Base-by-base conservation (phyloP, 768 basidiomycete genomes). In the Kwoniella bestiolae region DNA sequence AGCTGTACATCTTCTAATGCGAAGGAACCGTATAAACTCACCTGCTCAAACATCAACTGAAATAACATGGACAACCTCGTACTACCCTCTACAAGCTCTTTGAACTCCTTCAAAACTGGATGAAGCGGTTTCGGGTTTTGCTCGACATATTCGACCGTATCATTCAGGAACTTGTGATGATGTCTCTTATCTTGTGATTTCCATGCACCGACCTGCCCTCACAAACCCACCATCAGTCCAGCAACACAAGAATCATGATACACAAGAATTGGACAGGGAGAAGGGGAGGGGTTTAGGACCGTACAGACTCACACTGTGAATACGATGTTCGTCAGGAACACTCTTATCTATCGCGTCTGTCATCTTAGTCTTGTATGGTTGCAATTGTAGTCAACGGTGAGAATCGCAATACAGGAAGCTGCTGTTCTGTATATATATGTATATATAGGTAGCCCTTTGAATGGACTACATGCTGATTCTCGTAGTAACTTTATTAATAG, bases 31-130 rank as follows among this genome's bases (percentile, higher is more conserved):
- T n/a, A n/a, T n/a, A n/a, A n/a, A n/a, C 70, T 58, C 32, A 79
- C 76, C 66, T 82, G 61, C 35, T 77, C 72, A 63, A 82, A 80
- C 79, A 82, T 81, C 29, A 59, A 23, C 3, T 64, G 49, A 71
- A 82, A 81, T 8, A 81, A 69, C 81, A 82, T 81, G 38, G 52
- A 72, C 41, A 82, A 66, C 35, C 79, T 62, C 9, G 81, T 70
- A 65, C 80, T 77, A 14, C 68, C 60, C 52, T 82, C 75, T 11
- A 82, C 75, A 60, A 70, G 60, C 26, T 78, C 70, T 60, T 81
- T 70, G 73, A 82, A 81, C 58, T 80, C 77, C 41, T 75, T 53
- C 29, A 82, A 41, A 11, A 78, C 75, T 0, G 80, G 80, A 38
- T 78, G 68, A 6, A 82, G 62, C 11, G 65, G 64, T 52, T 75